A percentile compares a stretch with the other conserved stretches of the same genome.
Evolutionary conservation across 1,139 yeast species (phyloP).

Genomic region (Trichomonascaceae sp.): DNA sequence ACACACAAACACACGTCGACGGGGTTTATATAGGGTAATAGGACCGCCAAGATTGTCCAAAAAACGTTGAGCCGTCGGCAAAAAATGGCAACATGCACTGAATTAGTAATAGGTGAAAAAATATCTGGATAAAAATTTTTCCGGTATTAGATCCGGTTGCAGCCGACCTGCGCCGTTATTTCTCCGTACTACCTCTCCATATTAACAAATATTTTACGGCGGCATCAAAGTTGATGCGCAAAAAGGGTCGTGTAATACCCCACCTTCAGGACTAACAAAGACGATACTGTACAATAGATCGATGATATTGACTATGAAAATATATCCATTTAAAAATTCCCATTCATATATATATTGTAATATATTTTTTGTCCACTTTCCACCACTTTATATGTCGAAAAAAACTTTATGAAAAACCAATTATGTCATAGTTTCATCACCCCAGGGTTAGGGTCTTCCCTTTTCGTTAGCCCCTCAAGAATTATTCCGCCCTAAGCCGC

Average conservation of each 20-base stretch:
- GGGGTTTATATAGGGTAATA: neutral
- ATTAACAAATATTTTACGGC: neutral
- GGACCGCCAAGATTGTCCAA: neutral
- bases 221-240: neutral
- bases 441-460: conserved; percentile 2
- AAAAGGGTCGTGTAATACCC: neutral
- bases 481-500: conserved; percentile 1
- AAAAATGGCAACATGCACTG: too few relatives aligned
- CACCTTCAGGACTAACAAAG: neutral
- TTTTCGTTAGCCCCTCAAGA: neutral
- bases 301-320: too few relatives aligned
- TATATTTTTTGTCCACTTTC: neutral
- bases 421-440: conserved; percentile 8
- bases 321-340: neutral
- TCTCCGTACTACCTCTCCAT: neutral
- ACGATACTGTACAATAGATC: too few relatives aligned
- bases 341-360: too few relatives aligned
- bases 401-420: neutral
- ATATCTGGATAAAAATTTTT: neutral
- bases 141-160: neutral
- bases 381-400: neutral
- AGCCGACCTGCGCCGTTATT: neutral
- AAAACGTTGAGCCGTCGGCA: neutral
- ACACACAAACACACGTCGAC: too few relatives aligned
- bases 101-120: neutral